These are phyloP conservation scores for Rhodotorula sp. DNA, from an alignment of 1,284 basidiomycete genomes.

Conservation along the genomic window DNA sequence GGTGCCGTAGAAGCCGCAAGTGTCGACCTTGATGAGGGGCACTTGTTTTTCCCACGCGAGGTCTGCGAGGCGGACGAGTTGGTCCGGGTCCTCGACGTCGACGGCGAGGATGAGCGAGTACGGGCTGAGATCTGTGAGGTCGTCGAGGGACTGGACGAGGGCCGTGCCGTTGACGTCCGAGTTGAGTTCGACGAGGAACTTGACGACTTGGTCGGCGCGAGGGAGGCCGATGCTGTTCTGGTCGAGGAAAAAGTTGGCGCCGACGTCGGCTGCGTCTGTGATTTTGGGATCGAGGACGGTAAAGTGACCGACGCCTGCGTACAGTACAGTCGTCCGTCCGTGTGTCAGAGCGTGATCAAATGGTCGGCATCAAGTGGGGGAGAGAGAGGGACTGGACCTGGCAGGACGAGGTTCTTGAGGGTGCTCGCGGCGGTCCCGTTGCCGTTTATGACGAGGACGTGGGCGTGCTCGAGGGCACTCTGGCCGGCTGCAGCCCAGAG, in stretches of 20 bases:
- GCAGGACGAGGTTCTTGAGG: slow-evolving; percentile 92
- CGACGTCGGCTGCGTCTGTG: slow-evolving; percentile 73
- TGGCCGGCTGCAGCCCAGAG: slow-evolving; percentile 96
- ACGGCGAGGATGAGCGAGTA: slow-evolving; percentile 83
- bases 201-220: slow-evolving; percentile 76
- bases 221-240: slow-evolving; percentile 71
- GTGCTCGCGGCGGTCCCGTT: slow-evolving; percentile 79
- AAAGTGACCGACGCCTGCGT: slow-evolving; percentile 74
- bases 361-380: neutral
- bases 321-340: no score
- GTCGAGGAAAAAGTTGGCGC: slow-evolving; percentile 94
- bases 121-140: slow-evolving; percentile 49
- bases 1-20: slow-evolving; percentile 83
- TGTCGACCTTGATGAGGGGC: slow-evolving; percentile 72
- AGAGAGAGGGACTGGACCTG: slow-evolving; percentile 55
- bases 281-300: slow-evolving; percentile 71
- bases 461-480: slow-evolving; percentile 79
- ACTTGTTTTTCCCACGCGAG: slow-evolving; percentile 54
- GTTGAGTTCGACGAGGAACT: slow-evolving; percentile 81
- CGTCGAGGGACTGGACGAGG: slow-evolving; percentile 52
- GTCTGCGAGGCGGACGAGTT: slow-evolving; percentile 58
- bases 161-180: slow-evolving; percentile 75
- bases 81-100: slow-evolving; percentile 56
- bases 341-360: neutral
- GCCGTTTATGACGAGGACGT: slow-evolving; percentile 75